phyloP scores from a whole-genome alignment of 345 rosid species.

The Boechera stricta region DNA sequence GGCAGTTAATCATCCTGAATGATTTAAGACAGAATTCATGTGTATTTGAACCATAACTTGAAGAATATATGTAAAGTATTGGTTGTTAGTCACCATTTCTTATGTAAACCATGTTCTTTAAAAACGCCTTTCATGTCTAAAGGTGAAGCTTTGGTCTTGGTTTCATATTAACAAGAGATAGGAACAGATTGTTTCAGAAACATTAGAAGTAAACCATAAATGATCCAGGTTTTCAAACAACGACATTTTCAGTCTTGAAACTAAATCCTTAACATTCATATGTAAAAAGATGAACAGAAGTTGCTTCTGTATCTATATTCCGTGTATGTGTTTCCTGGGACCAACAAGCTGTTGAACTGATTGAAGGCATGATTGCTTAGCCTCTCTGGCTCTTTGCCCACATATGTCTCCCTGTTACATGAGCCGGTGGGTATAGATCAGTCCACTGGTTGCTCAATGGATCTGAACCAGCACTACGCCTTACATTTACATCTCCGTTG shows the following conservation, averaged over 20 bases:
- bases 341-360: constrained; percentile 47
- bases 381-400: constrained; percentile 48
- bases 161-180: constrained; percentile 12
- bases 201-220: constrained; percentile 9
- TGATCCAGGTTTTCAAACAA: constrained; percentile 19
- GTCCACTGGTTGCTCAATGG: constrained; percentile 47
- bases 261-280: constrained; percentile 6
- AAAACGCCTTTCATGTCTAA: not conserved
- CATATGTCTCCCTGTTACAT: constrained; percentile 47
- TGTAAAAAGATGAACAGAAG: constrained; percentile 26
- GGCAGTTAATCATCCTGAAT: constrained; percentile 4
- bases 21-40: constrained; percentile 14
- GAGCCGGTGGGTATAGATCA: constrained; percentile 65
- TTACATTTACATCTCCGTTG: constrained; percentile 56
- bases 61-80: not conserved
- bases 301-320: constrained; percentile 26
- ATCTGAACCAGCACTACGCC: constrained; percentile 59
- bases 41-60: not conserved
- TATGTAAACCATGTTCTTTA: constrained; percentile 13
- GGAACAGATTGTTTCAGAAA: constrained; percentile 22
- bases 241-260: constrained; percentile 7
- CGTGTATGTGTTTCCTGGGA: constrained; percentile 27
- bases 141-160: not conserved
- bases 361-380: constrained; percentile 19
- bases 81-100: not conserved